Evolutionary conservation across 1,139 yeast species (phyloP), one percentile per base, ranked within the genome.

Genomic region (Meyerozyma guilliermondii): DNA sequence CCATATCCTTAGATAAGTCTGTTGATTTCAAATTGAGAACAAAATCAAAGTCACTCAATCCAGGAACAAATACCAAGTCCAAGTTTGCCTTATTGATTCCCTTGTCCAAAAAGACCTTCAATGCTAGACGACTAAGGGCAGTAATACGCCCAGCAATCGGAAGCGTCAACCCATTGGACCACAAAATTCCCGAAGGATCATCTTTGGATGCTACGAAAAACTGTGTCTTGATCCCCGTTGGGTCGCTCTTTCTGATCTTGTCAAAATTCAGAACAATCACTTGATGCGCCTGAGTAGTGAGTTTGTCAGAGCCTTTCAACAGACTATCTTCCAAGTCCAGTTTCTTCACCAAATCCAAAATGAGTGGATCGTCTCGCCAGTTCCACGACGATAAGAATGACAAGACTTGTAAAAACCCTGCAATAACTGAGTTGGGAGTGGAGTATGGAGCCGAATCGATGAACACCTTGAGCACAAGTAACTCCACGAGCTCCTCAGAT

Each of bases 141-240:
- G 98, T 91, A 50, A 91, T 67, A 66, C 98, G 80, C 18, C 91
- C 77, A 2, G 96, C 91, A 44, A 89, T 82, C 9, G 95, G 91
- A 42, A 88, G 70, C 13, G 84, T 80, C 35, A 83, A 65, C 42
- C 76, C 76, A 49, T 79, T 77, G 3, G 96, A 80, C 92, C 96
- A 92, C 46, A 86, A 60, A 30, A 82, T 80, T 40, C 98, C 98
- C 11, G 92, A 78, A 10, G 82, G 80, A 56, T 92, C 98, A 47
- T 81, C 83, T 55, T 80, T 82, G 1, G 95, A 78, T 0, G 85
- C 96, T 49, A 92, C 78, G 53, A 88, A 89, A 56, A 84, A 78
- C 51, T 92, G 96, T 7, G 87, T 77, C 50, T 79, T 83, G 42
- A 85, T 64, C 20, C 94, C 87, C 26, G 83, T 78, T 18, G 98